phyloP scores from a whole-genome alignment of 192 early-diverging fungal species.

The Allomyces macrogynus region DNA sequence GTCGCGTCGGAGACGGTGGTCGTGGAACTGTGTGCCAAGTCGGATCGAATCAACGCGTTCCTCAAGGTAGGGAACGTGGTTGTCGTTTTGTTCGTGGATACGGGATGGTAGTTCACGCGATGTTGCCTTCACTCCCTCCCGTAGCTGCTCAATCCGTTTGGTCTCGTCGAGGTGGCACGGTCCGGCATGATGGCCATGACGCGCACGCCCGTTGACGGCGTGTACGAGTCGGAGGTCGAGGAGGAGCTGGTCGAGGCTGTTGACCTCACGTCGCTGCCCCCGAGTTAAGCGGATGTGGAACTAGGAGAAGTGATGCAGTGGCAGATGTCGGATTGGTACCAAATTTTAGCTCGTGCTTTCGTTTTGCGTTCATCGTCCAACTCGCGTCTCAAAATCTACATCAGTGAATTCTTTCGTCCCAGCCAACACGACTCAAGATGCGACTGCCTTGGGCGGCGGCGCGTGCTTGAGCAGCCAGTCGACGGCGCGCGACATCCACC shows the following conservation, averaged over 20 bases:
- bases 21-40: constrained; percentile 76
- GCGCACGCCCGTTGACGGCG: constrained; percentile 58
- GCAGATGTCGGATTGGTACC: no score
- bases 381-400: no score
- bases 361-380: no score
- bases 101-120: not conserved
- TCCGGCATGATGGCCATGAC: constrained; percentile 96
- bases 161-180: constrained; percentile 81
- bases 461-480: not conserved
- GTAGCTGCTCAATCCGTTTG: constrained; percentile 69
- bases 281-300: no score
- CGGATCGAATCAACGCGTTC: constrained; percentile 72
- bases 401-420: no score
- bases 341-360: no score
- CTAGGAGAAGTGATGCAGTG: no score
- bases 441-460: not conserved
- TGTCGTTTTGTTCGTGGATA: not conserved
- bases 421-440: no score
- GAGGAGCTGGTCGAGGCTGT: constrained; percentile 6
- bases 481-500: not conserved
- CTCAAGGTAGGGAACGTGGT: constrained; percentile 24
- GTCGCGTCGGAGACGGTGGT: constrained; percentile 61
- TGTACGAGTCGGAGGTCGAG: constrained; percentile 44
- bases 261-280: no score
- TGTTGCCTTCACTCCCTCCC: not conserved